Conservation (phyloP, 306 rosid species). For the Cicer chorassanicum region DNA sequence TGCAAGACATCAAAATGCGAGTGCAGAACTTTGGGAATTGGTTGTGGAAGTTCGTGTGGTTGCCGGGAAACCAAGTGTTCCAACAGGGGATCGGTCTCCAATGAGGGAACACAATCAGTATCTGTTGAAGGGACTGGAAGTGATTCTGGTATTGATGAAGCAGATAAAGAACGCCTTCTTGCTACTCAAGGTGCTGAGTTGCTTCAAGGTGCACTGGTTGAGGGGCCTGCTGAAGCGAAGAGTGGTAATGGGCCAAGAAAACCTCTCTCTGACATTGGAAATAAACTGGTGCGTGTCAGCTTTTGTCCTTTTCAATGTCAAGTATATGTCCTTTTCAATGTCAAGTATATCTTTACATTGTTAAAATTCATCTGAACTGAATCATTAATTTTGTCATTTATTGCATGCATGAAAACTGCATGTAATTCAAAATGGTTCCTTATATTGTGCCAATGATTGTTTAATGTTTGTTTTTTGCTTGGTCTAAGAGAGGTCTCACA, state of each 20-base stretch:
- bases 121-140: constrained; percentile 42
- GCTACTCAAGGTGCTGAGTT: constrained; percentile 86
- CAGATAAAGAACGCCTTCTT: constrained; percentile 58
- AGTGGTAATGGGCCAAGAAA: constrained; percentile 60
- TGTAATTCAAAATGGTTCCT: neutral
- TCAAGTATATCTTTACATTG: neutral
- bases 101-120: constrained; percentile 31
- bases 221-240: constrained; percentile 56
- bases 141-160: constrained; percentile 50
- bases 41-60: constrained; percentile 77
- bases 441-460: no score
- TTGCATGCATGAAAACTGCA: neutral
- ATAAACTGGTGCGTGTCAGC: constrained; percentile 58
- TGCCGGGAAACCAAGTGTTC: constrained; percentile 71
- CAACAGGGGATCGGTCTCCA: constrained; percentile 55
- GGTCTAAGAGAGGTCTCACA: no score
- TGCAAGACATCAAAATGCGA: constrained; percentile 86
- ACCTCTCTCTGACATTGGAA: constrained; percentile 90
- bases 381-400: neutral
- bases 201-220: constrained; percentile 79
- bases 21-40: constrained; percentile 59
- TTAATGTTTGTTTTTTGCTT: no score
- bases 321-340: neutral
- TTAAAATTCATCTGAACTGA: neutral
- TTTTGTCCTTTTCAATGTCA: neutral